Percentiles rank a stretch among this genome's conserved stretches.
Evolutionary conservation across 345 rosid genomes (phyloP).

Genomic region (Pugionium cornutum): DNA sequence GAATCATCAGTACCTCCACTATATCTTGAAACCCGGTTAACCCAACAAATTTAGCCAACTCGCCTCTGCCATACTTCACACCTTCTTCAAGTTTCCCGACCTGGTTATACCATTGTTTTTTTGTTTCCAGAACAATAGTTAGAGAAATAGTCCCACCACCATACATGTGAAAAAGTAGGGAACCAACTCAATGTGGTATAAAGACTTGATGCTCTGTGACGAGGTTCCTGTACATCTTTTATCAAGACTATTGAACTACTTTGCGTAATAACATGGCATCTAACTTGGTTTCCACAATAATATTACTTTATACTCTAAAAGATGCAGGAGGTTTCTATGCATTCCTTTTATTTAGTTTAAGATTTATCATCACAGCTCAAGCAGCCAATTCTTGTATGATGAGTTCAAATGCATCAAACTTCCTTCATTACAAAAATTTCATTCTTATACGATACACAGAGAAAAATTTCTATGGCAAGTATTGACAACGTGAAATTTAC

Average conservation of each 20-base stretch:
- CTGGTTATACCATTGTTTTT: conserved; percentile 34
- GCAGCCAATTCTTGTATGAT: conserved; percentile 13
- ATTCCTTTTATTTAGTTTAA: neutral
- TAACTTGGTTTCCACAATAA: neutral
- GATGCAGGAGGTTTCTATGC: neutral
- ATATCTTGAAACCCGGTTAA: conserved; percentile 55
- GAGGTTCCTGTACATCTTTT: conserved; percentile 16
- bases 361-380: conserved; percentile 11
- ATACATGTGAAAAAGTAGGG: neutral
- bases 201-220: conserved; percentile 3
- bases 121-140: no score
- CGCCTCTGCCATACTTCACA: conserved; percentile 72
- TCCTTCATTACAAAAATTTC: neutral
- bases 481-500: neutral
- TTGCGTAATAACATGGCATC: conserved; percentile 7
- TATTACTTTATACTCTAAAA: no score
- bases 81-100: conserved; percentile 79
- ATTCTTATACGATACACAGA: neutral
- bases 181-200: conserved; percentile 16
- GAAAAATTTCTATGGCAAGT: neutral
- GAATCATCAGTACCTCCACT: conserved; percentile 56
- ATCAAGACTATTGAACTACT: neutral
- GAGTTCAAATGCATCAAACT: conserved; percentile 17
- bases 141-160: no score
- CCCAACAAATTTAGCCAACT: conserved; percentile 66